Evolutionary conservation across 805 yeast genomes (phyloP).

Genomic region (Yarrowia alimentaria): DNA sequence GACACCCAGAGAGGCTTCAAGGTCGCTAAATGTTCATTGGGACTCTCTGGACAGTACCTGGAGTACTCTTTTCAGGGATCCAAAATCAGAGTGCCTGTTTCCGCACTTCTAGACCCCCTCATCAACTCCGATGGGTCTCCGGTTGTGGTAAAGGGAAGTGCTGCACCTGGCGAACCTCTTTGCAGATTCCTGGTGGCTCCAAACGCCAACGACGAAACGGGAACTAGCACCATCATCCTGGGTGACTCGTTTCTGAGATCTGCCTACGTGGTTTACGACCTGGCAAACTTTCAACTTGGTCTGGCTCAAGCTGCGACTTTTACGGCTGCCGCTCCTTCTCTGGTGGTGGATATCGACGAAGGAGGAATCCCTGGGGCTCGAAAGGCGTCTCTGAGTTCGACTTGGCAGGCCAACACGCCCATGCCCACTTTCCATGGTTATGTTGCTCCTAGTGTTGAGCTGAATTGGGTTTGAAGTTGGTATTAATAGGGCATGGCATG

Average conservation of each 20-base stretch:
- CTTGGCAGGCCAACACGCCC: conserved; percentile 12
- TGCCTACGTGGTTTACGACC: conserved; percentile 66
- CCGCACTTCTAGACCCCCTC: conserved; percentile 50
- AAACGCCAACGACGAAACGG: background rate
- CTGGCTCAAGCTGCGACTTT: conserved; percentile 49
- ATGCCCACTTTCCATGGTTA: conserved; percentile 21
- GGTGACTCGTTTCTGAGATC: conserved; percentile 67
- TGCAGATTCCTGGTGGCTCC: conserved; percentile 31
- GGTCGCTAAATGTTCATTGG: conserved; percentile 6
- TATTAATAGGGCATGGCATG: no score
- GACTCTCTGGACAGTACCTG: conserved; percentile 68
- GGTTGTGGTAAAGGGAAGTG: no score
- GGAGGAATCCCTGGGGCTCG: conserved; percentile 11
- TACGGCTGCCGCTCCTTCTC: conserved; percentile 39
- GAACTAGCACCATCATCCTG: conserved; percentile 13
- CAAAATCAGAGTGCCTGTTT: conserved; percentile 83
- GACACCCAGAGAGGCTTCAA: conserved; percentile 25
- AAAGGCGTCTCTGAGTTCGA: background rate
- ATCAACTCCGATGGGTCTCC: background rate
- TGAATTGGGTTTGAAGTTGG: no score
- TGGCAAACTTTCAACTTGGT: conserved; percentile 55
- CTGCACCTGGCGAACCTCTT: conserved; percentile 1
- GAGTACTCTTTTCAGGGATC: conserved; percentile 89
- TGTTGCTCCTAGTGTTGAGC: background rate
- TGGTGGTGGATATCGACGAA: conserved; percentile 6